Percentiles rank a stretch among this genome's conserved stretches.
Evolutionary conservation across 2,329 filamentous ascomycete genomes (phyloP).

Genomic region (Dryadomyces quercus-mongolicae): DNA sequence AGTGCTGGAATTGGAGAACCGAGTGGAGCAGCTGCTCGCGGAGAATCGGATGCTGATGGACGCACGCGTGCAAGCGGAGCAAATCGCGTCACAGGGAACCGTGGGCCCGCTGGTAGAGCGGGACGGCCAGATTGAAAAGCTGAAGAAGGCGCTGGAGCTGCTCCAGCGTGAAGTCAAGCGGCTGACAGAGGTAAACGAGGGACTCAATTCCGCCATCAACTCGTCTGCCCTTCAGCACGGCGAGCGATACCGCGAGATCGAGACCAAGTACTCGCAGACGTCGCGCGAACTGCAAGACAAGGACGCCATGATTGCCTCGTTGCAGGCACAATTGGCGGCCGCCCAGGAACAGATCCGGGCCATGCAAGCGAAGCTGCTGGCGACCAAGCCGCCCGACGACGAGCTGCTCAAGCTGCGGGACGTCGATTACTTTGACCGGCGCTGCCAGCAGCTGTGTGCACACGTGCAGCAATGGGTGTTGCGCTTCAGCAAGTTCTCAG

Average conservation of each 20-base stretch:
- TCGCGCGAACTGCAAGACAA: constrained; percentile 66
- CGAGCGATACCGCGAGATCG: constrained; percentile 55
- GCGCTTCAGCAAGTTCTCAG: constrained; percentile 95
- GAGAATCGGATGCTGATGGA: constrained; percentile 76
- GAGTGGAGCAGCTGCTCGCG: constrained; percentile 69
- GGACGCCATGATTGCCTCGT: constrained; percentile 67
- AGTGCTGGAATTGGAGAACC: constrained; percentile 78
- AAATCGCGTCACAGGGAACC: constrained; percentile 42
- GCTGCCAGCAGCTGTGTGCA: constrained; percentile 88
- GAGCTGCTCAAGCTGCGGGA: constrained; percentile 70
- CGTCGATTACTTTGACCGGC: constrained; percentile 89
- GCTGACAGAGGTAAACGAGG: constrained; percentile 71
- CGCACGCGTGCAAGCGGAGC: constrained; percentile 56
- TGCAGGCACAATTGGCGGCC: constrained; percentile 66
- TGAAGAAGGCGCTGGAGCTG: constrained; percentile 67
- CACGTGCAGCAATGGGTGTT: constrained; percentile 97
- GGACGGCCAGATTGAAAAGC: constrained; percentile 73
- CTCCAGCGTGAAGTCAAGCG: constrained; percentile 72
- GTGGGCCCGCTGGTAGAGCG: constrained; percentile 65
- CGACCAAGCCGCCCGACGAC: constrained; percentile 43
- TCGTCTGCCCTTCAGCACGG: constrained; percentile 66
- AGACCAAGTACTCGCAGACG: constrained; percentile 53
- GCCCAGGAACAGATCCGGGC: constrained; percentile 52
- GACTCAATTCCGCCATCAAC: constrained; percentile 64
- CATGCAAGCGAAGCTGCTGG: constrained; percentile 46